Base-by-base conservation (phyloP, 805 yeast genomes). In the Debaryomyces prosopidis region DNA sequence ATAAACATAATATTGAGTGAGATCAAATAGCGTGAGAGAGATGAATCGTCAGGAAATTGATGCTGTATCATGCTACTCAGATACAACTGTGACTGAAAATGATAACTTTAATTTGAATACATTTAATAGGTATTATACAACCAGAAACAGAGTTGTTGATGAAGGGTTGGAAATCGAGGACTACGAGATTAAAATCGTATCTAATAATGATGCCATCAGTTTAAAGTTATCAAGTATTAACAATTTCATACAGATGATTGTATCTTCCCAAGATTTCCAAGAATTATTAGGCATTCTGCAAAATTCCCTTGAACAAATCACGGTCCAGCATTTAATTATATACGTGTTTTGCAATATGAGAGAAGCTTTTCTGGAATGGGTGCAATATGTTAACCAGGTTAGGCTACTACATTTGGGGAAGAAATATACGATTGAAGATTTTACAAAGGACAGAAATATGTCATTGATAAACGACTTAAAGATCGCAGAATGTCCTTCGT, bases 311-410 rank as follows among this genome's bases (percentile, higher is more conserved):
- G 20, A 38, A 14, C 9, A 7, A 20, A 12, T 38, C 19, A 38
- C 27, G 10, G 41, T 38, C n/a, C 26, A 16, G n/a, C 41, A 38
- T n/a, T 26, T 38, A 12, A 20, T 38, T 5, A 10, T 38, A 15
- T 38, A 27, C 33, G n/a, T 26, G n/a, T 38, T 38, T 17, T n/a
- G n/a, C 14, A n/a, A 38, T 30, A 38, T 38, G 17, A 10, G 20
- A 7, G 34, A 12, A 15, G 4, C n/a, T 38, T n/a, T 15, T n/a
- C 19, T 12, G n/a, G 19, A 20, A 15, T 7, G 11, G 20, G 34
- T 38, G 6, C 32, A 18, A n/a, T 38, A 38, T n/a, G n/a, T 38
- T 31, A 38, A 38, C 17, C 41, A 38, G 33, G 8, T 38, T 5
- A 38, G 27, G 41, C 33, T 38, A 9, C 9, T 38, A n/a, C 41